Evolutionary conservation across 2,329 filamentous ascomycete species (phyloP).

Genomic region (Alternaria sp.): DNA sequence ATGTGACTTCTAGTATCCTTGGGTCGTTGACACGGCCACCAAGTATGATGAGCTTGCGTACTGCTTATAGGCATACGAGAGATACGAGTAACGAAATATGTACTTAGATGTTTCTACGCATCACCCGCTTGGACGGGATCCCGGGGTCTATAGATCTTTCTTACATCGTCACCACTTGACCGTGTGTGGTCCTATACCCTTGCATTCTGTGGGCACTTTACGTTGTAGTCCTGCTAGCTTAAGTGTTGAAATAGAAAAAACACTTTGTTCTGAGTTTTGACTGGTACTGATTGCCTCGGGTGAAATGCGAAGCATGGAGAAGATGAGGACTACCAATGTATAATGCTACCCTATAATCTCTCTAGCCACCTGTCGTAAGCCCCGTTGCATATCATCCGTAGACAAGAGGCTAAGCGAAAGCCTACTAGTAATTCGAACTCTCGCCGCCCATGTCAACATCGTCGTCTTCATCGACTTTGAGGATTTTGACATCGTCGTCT

Average conservation of each 20-base stretch:
- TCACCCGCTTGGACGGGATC: background rate
- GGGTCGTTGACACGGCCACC: background rate
- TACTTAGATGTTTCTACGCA: slow-evolving; percentile 6
- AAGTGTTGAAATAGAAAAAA: background rate
- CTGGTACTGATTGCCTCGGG: background rate
- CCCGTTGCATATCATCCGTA: background rate
- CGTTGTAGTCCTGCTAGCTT: slow-evolving; percentile 3
- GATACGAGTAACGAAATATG: background rate
- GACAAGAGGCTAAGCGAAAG: background rate
- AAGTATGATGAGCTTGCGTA: background rate
- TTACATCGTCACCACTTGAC: slow-evolving; percentile 5
- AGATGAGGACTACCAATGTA: background rate
- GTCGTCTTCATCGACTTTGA: background rate
- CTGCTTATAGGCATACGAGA: background rate
- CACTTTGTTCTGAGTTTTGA: background rate
- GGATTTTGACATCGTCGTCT: background rate
- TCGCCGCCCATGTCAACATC: background rate
- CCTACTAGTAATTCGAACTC: background rate
- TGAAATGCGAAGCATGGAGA: background rate
- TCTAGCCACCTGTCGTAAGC: background rate
- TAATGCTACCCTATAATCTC: background rate
- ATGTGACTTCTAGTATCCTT: background rate
- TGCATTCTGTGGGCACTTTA: slow-evolving; percentile 16
- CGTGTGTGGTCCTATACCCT: slow-evolving; percentile 19
- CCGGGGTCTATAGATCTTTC: slow-evolving; percentile 20